These are phyloP conservation scores for Penicillium riverlandense DNA, from an alignment of 495 filamentous ascomycete genomes.

Conservation along the genomic window DNA sequence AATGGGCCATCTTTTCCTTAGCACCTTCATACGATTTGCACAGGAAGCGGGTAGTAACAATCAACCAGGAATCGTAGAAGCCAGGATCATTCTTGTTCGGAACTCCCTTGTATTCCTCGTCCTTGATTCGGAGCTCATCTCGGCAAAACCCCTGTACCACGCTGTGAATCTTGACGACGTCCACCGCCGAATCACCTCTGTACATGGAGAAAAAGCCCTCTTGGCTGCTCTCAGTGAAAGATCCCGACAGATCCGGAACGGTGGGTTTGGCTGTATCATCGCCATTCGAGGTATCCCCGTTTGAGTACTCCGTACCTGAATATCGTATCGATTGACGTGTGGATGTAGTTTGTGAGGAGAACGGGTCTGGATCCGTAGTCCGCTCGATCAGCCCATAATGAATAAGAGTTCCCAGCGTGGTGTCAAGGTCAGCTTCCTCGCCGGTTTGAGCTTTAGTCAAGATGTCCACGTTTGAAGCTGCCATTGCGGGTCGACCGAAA, in stretches of 20 bases:
- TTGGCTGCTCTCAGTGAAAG: conserved; percentile 42
- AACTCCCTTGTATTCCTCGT: conserved; percentile 37
- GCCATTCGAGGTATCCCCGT: conserved; percentile 7
- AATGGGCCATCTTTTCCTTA: conserved; percentile 47
- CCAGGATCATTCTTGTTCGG: conserved; percentile 14
- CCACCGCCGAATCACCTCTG: conserved; percentile 44
- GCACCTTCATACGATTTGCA: conserved; percentile 58
- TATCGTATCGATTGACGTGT: conserved; percentile 2
- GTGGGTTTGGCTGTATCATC: conserved; percentile 10
- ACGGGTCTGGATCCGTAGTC: conserved; percentile 28
- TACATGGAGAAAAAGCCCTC: conserved; percentile 34
- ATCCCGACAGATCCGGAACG: conserved; percentile 26
- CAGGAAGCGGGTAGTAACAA: conserved; percentile 52
- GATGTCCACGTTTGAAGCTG: conserved; percentile 43
- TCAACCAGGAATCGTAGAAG: conserved; percentile 52
- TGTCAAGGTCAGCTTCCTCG: conserved; percentile 57
- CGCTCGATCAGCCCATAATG: conserved; percentile 65
- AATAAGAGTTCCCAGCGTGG: conserved; percentile 60
- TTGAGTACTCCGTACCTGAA: too few relatives aligned
- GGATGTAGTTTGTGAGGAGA: conserved; percentile 29
- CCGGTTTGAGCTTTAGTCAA: conserved; percentile 37
- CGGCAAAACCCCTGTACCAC: conserved; percentile 77
- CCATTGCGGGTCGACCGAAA: conserved; percentile 54
- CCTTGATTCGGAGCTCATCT: conserved; percentile 52
- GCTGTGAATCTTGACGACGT: conserved; percentile 67